A percentile compares a stretch with the other conserved stretches of the same genome.
phyloP scores from a whole-genome alignment of 225 moss, liverwort and hornwort species.

The Pleurozium schreberi region DNA sequence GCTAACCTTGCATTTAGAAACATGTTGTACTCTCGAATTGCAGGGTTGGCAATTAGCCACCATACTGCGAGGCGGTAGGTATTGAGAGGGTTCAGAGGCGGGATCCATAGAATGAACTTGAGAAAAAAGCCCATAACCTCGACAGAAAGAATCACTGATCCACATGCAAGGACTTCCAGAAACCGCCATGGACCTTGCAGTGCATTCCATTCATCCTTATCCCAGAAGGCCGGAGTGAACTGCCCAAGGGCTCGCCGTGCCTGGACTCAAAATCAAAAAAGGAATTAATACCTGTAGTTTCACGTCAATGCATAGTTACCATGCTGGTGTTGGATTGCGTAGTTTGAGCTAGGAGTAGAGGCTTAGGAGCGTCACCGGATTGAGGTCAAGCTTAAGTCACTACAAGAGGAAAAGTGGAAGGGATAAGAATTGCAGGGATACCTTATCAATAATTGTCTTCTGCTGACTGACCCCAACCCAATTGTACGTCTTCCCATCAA shows the following conservation, averaged over 20 bases:
- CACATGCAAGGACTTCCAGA: slow-evolving; percentile 81
- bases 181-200: slow-evolving; percentile 78
- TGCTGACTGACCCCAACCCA: slow-evolving; percentile 97
- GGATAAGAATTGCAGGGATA: slow-evolving; percentile 7
- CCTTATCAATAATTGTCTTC: slow-evolving; percentile 82
- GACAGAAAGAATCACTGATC: slow-evolving; percentile 57
- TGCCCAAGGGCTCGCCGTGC: slow-evolving; percentile 72
- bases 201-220: slow-evolving; percentile 97
- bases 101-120: slow-evolving; percentile 82
- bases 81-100: slow-evolving; percentile 84
- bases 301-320: not conserved
- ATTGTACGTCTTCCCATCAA: slow-evolving; percentile 83
- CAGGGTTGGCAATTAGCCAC: slow-evolving; percentile 97
- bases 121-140: slow-evolving; percentile 92
- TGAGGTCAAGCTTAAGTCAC: not conserved
- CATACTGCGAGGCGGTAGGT: slow-evolving; percentile 76
- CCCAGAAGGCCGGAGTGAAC: slow-evolving; percentile 94
- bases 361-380: not conserved
- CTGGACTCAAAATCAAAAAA: slow-evolving; percentile 12
- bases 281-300: not conserved
- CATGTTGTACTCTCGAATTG: slow-evolving; percentile 81
- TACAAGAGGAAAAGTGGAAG: not conserved
- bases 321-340: not conserved
- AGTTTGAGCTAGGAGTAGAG: not conserved
- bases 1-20: slow-evolving; percentile 19